Conservation (phyloP, 202 grass and related monocot species). For the Bolboschoenoplectus hybrid region DNA sequence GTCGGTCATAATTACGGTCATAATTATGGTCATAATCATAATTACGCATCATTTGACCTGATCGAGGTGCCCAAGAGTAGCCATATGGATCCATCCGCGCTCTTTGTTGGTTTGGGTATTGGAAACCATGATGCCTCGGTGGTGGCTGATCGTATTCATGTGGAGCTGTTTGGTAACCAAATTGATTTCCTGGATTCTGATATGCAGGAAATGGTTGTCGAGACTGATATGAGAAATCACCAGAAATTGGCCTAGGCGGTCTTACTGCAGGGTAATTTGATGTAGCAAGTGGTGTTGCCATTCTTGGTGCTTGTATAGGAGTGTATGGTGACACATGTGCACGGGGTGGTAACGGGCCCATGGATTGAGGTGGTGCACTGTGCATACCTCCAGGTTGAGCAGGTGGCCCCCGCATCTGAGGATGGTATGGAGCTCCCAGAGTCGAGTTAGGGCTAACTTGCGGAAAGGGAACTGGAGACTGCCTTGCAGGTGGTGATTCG, state of each 20-base stretch:
- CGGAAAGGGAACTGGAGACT: conserved; percentile 46
- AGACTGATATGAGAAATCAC: conserved; percentile 73
- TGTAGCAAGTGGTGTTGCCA: conserved; percentile 37
- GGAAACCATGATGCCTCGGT: conserved; percentile 37
- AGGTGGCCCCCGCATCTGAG: conserved; percentile 31
- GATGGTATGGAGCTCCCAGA: conserved; percentile 13
- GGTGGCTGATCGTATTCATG: conserved; percentile 39
- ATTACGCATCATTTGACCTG: conserved; percentile 34
- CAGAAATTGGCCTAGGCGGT: conserved; percentile 51
- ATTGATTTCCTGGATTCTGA: conserved; percentile 42
- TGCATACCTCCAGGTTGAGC: conserved; percentile 30
- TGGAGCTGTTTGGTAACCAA: conserved; percentile 51
- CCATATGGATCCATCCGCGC: conserved; percentile 36
- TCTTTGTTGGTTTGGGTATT: conserved; percentile 38
- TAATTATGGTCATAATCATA: conserved; percentile 1
- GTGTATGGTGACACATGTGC: conserved; percentile 23
- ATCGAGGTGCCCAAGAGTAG: conserved; percentile 25
- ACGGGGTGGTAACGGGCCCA: conserved; percentile 3
- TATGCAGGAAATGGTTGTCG: conserved; percentile 51
- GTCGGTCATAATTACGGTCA: conserved; percentile 27
- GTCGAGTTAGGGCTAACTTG: conserved; percentile 46
- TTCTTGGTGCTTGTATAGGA: conserved; percentile 39
- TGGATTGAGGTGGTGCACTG: conserved; percentile 21
- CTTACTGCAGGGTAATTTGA: conserved; percentile 39
- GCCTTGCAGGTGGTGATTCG: conserved; percentile 53